phyloP scores from a whole-genome alignment of 2,329 filamentous ascomycete species.

The Hypocrella siamensis region DNA sequence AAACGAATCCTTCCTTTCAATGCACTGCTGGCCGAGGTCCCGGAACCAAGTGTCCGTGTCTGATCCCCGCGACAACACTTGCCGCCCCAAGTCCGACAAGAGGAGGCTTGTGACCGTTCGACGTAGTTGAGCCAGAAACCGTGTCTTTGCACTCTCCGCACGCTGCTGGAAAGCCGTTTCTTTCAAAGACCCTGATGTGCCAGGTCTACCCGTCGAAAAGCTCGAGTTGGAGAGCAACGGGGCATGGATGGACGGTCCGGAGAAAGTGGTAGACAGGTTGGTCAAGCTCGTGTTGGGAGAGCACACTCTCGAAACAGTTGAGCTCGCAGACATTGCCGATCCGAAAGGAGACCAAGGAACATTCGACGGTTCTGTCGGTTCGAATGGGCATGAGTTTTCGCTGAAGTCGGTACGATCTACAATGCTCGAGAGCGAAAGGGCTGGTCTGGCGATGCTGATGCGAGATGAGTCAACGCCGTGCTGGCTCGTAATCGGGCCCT shows the following conservation, averaged over 20 bases:
- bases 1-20: constrained; percentile 42
- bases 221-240: constrained; percentile 29
- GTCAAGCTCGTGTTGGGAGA: constrained; percentile 47
- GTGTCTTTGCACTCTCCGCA: constrained; percentile 52
- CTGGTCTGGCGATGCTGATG: constrained; percentile 41
- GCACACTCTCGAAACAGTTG: constrained; percentile 42
- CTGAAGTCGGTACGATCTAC: constrained; percentile 59
- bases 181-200: constrained; percentile 50
- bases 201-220: constrained; percentile 39
- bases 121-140: constrained; percentile 63
- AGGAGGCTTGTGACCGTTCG: constrained; percentile 72
- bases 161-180: constrained; percentile 49
- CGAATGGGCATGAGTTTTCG: constrained; percentile 48
- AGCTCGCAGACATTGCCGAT: constrained; percentile 45
- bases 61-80: constrained; percentile 75
- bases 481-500: constrained; percentile 49
- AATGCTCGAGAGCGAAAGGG: constrained; percentile 45
- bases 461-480: constrained; percentile 56
- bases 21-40: constrained; percentile 48
- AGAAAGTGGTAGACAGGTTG: constrained; percentile 36
- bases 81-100: constrained; percentile 75
- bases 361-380: constrained; percentile 57
- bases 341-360: constrained; percentile 89
- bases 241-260: constrained; percentile 23
- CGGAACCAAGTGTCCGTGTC: constrained; percentile 87